A percentile compares a stretch with the other conserved stretches of the same genome.
phyloP scores from a whole-genome alignment of 768 basidiomycete genomes.

The Sporobolomyces roseus region DNA sequence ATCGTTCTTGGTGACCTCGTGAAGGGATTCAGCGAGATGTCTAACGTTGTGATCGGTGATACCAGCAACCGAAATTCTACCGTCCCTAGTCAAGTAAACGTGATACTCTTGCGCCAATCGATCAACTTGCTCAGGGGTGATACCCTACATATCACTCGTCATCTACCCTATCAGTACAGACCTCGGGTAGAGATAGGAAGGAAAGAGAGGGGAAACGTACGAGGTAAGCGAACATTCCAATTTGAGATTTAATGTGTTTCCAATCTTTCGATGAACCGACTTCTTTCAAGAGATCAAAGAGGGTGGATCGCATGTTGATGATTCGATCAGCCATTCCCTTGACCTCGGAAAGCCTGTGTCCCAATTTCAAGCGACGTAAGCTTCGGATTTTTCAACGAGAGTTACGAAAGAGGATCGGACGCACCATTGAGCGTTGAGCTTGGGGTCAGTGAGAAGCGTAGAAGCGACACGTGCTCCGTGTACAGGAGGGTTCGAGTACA shows the following conservation, averaged over 20 bases:
- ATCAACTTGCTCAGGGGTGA: slow-evolving; percentile 46
- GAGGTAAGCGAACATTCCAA: slow-evolving; percentile 75
- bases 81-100: slow-evolving; percentile 44
- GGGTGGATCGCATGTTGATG: slow-evolving; percentile 79
- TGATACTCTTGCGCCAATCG: slow-evolving; percentile 43
- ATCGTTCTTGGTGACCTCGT: slow-evolving; percentile 39
- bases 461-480: slow-evolving; percentile 86
- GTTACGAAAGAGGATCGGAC: slow-evolving; percentile 5
- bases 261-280: slow-evolving; percentile 85
- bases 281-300: slow-evolving; percentile 69
- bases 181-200: not conserved
- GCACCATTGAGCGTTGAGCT: slow-evolving; percentile 86
- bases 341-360: slow-evolving; percentile 60
- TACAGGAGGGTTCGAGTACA: slow-evolving; percentile 94
- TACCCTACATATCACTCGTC: slow-evolving; percentile 12
- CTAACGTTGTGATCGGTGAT: slow-evolving; percentile 44
- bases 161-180: not conserved
- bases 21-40: slow-evolving; percentile 45
- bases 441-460: slow-evolving; percentile 69
- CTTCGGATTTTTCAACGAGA: too few relatives aligned
- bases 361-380: too few relatives aligned
- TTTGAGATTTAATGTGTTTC: slow-evolving; percentile 93
- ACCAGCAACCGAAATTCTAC: slow-evolving; percentile 45
- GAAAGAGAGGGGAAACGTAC: not conserved
- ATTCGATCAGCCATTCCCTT: slow-evolving; percentile 88